phyloP scores from a whole-genome alignment of 768 basidiomycete species.

The Calvatia gigantea region DNA sequence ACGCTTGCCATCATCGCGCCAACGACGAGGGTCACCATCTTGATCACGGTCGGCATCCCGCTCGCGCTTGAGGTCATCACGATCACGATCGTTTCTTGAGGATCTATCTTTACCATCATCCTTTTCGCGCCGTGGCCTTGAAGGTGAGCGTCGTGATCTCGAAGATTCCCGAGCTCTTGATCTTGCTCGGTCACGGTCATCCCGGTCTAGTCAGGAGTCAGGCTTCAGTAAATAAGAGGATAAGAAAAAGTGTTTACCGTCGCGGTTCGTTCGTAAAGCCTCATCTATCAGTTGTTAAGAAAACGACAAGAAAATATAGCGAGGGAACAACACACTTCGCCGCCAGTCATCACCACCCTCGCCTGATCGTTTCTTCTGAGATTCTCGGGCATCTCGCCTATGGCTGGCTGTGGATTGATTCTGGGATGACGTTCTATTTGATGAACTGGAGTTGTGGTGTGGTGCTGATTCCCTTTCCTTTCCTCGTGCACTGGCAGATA shows the following conservation, averaged over 20 bases:
- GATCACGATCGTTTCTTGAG: conserved; percentile 29
- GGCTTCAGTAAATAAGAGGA: conserved; percentile 7
- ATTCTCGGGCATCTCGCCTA: conserved; percentile 60
- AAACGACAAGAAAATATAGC: conserved; percentile 12
- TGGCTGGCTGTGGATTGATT: conserved; percentile 31
- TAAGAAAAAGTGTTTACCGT: conserved; percentile 40
- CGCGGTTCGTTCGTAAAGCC: conserved; percentile 51
- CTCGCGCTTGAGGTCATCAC: conserved; percentile 36
- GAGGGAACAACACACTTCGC: conserved; percentile 51
- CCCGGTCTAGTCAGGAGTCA: conserved; percentile 62
- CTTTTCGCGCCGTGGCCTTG: conserved; percentile 47
- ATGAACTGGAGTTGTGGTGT: conserved; percentile 45
- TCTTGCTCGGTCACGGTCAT: conserved; percentile 60
- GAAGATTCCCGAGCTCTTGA: conserved; percentile 66
- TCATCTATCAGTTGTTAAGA: conserved; percentile 30
- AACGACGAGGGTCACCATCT: conserved; percentile 66
- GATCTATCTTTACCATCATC: conserved; percentile 29
- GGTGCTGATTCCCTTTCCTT: conserved; percentile 70
- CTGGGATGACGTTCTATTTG: conserved; percentile 38
- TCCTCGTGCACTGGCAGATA: conserved; percentile 43
- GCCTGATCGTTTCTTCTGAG: conserved; percentile 62
- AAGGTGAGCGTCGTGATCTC: conserved; percentile 54
- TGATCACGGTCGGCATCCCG: conserved; percentile 45
- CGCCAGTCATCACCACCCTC: conserved; percentile 85
- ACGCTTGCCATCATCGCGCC: conserved; percentile 81